phyloP scores from a whole-genome alignment of 257 asterid genomes.

The Marsdenia floribunda region DNA sequence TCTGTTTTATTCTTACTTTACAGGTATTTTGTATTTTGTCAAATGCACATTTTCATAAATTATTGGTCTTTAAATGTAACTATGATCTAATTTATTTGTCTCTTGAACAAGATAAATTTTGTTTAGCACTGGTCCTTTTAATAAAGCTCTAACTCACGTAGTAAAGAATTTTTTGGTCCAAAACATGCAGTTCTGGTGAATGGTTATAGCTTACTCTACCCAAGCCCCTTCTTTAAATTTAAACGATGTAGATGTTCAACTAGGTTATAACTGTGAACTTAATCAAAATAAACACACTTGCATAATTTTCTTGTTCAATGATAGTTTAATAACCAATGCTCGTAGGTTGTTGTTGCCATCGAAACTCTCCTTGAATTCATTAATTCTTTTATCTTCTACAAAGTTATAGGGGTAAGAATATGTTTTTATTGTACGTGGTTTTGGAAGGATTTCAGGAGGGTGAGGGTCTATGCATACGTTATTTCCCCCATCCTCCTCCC shows the following conservation, averaged over 20 bases:
- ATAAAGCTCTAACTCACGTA: neutral
- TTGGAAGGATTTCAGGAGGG: neutral
- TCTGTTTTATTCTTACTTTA: neutral
- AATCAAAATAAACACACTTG: neutral
- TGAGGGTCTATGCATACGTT: neutral
- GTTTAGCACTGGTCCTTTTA: neutral
- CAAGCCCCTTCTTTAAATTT: neutral
- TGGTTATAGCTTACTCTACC: neutral
- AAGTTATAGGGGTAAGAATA: neutral
- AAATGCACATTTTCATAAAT: neutral
- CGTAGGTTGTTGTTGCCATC: neutral
- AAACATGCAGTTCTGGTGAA: neutral
- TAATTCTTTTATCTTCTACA: neutral
- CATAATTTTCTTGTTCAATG: neutral
- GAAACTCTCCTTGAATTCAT: neutral
- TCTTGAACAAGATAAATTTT: neutral
- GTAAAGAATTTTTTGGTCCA: too few relatives aligned
- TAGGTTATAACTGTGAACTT: neutral
- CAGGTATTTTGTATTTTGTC: neutral
- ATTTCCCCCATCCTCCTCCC: neutral
- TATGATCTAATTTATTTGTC: neutral
- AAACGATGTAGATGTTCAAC: neutral
- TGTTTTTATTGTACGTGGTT: neutral
- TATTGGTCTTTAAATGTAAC: neutral
- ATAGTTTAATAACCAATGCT: neutral